Evolutionary conservation across 2,329 filamentous ascomycete species (phyloP), one percentile per base, ranked within the genome.

Genomic region (Metarhizium rileyi): DNA sequence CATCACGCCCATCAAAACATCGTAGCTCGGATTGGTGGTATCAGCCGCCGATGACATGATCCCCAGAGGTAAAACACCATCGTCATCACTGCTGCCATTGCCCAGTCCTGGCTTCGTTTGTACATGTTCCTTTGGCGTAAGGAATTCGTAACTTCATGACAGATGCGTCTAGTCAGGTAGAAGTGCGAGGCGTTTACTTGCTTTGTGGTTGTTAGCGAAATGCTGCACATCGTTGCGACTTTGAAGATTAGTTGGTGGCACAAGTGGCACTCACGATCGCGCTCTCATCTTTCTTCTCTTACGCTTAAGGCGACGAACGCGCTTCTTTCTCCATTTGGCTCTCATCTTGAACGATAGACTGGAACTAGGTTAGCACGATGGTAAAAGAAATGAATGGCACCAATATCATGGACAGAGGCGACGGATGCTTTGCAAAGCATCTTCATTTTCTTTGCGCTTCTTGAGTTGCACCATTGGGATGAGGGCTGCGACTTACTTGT

Each of bases 261-360:
- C 90, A 35, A 18, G 18, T 16, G n/a, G 20, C 33, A 77, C 90
- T 82, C 81, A 97, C 93, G 84, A 90, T 79, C 93, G 80, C 68
- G 91, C 93, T 74, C 93, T 84, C 78, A 93, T 95, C 91, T 98
- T 98, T 90, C 93, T 94, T 80, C 93, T 90, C 90, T 98, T 98
- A 73, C 90, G 86, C 87, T 97, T 97, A 75, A 98, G 89, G 76
- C 93, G 86, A 69, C 93, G 83, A 78, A 95, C 90, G 74, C 93
- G 84, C 91, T 98, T 98, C 87, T 98, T 98, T 83, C 91, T 93
- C 93, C 93, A 97, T 83, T 97, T 97, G 72, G 90, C 90, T 93
- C 91, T 79, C 80, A 84, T 82, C 76, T 75, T 82, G 77, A 75
- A 74, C 70, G 62, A 63, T 59, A 59, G 28, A 23, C 47, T 51